phyloP scores from a whole-genome alignment of 352 stramenopile genomes.

The Pythium insidiosum region DNA sequence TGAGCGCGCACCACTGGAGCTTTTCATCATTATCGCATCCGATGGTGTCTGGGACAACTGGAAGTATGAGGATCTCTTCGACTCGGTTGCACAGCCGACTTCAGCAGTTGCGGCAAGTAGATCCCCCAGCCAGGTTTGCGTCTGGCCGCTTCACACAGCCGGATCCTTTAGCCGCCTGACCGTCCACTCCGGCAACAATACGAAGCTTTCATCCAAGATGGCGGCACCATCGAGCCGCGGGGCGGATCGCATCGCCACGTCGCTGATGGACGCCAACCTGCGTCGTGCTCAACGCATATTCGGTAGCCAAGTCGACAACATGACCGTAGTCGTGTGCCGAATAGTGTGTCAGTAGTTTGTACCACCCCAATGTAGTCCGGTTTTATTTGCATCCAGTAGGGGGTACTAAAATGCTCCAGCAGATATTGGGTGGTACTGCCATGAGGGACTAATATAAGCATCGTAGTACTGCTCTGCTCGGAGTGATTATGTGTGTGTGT shows the following conservation, averaged over 20 bases:
- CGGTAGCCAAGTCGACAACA: constrained; percentile 84
- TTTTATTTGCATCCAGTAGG: constrained; percentile 1
- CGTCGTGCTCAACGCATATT: constrained; percentile 55
- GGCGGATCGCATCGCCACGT: constrained; percentile 23
- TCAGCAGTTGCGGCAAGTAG: too few species aligned
- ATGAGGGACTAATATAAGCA: too few species aligned
- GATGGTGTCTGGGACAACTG: constrained; percentile 89
- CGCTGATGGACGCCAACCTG: constrained; percentile 61
- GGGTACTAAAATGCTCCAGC: constrained; percentile 3
- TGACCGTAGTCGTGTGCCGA: constrained; percentile 72
- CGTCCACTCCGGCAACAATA: neutral
- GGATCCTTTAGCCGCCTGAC: neutral
- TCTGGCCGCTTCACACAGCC: too few species aligned
- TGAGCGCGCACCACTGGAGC: constrained; percentile 7
- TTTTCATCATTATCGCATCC: constrained; percentile 64
- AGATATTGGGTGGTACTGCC: constrained; percentile 4
- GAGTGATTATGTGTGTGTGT: too few species aligned
- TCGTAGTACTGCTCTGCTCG: neutral
- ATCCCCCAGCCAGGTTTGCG: too few species aligned
- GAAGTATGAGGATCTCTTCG: constrained; percentile 67
- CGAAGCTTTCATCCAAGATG: too few species aligned
- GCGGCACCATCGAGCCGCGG: too few species aligned
- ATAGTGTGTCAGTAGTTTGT: too few species aligned
- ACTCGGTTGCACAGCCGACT: too few species aligned
- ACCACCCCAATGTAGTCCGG: constrained; percentile 10